Percentiles rank a stretch among this genome's conserved stretches.
Evolutionary conservation across 257 asterid species (phyloP).

Genomic region (Fraxinus cuspidata): DNA sequence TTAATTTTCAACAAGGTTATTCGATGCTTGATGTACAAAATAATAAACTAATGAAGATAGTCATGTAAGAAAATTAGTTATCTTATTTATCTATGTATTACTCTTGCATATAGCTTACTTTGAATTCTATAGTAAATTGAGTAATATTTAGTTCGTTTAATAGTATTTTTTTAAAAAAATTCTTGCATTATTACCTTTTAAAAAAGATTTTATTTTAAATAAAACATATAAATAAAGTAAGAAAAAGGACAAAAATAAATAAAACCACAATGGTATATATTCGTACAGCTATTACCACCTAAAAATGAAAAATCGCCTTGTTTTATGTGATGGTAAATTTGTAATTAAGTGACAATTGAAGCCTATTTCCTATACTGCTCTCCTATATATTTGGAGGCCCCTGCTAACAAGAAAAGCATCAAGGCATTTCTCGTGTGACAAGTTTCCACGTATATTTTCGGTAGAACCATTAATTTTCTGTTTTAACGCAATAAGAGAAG

Average conservation of each 20-base stretch:
- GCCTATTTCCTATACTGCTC: not conserved
- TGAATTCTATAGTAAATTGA: too few relatives aligned
- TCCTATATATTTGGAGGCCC: not conserved
- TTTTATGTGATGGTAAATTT: not conserved
- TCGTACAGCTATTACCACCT: not conserved
- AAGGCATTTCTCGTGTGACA: slow-evolving; percentile 29
- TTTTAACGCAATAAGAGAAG: not conserved
- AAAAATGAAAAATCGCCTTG: not conserved
- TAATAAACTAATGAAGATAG: too few relatives aligned
- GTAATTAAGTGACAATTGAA: not conserved
- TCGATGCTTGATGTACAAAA: too few relatives aligned
- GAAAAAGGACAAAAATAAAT: not conserved
- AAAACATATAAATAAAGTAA: too few relatives aligned
- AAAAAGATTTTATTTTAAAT: too few relatives aligned
- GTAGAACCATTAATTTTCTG: not conserved
- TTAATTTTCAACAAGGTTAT: too few relatives aligned
- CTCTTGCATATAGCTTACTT: too few relatives aligned
- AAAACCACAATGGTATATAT: not conserved
- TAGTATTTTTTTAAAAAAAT: too few relatives aligned
- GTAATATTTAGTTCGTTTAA: too few relatives aligned
- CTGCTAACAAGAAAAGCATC: not conserved
- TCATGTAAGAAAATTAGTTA: too few relatives aligned
- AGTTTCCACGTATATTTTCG: slow-evolving; percentile 22
- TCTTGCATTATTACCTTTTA: too few relatives aligned
- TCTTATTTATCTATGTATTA: too few relatives aligned